A percentile compares a stretch with the other conserved stretches of the same genome.
Evolutionary conservation across 2,329 filamentous ascomycete species (phyloP).

Genomic region (Aaosphaeria pasadenensis): DNA sequence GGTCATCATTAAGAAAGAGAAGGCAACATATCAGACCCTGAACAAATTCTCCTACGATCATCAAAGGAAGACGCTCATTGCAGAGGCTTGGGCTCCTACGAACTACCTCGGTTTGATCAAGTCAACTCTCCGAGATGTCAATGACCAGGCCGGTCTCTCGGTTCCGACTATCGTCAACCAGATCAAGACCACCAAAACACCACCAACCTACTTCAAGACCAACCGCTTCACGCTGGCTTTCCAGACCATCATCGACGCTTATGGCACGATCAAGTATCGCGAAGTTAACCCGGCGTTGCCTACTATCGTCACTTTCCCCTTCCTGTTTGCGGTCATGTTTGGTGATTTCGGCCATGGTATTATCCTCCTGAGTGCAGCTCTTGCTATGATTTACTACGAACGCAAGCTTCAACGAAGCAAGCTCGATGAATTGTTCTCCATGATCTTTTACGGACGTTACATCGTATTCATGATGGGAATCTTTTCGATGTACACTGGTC

Average conservation of each 20-base stretch:
- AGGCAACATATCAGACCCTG: constrained; percentile 91
- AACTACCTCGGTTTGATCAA: constrained; percentile 87
- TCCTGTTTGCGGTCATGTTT: constrained; percentile 99
- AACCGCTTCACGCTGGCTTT: constrained; percentile 99
- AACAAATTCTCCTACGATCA: constrained; percentile 97
- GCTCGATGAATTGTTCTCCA: constrained; percentile 93
- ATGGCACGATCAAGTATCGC: constrained; percentile 94
- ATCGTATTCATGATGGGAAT: constrained; percentile 98
- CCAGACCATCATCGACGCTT: constrained; percentile 98
- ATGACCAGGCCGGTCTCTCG: constrained; percentile 91
- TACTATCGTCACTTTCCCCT: constrained; percentile 97
- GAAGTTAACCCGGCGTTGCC: constrained; percentile 96
- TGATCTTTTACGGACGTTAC: constrained; percentile 98
- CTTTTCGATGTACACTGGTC: constrained; percentile 94
- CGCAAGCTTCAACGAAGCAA: constrained; percentile 79
- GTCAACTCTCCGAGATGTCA: constrained; percentile 92
- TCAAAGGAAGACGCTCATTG: constrained; percentile 91
- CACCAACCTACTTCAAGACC: constrained; percentile 94
- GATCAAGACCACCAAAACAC: constrained; percentile 94
- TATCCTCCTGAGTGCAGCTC: constrained; percentile 80
- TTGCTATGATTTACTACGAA: constrained; percentile 96
- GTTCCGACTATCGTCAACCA: constrained; percentile 98
- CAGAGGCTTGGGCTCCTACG: constrained; percentile 95
- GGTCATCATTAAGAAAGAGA: constrained; percentile 97
- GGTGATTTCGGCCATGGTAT: constrained; percentile 93